Evolutionary conservation across 139 green algal genomes (phyloP), one percentile per base, ranked within the genome.

Genomic region (Limnomonas spitsbergensis): DNA sequence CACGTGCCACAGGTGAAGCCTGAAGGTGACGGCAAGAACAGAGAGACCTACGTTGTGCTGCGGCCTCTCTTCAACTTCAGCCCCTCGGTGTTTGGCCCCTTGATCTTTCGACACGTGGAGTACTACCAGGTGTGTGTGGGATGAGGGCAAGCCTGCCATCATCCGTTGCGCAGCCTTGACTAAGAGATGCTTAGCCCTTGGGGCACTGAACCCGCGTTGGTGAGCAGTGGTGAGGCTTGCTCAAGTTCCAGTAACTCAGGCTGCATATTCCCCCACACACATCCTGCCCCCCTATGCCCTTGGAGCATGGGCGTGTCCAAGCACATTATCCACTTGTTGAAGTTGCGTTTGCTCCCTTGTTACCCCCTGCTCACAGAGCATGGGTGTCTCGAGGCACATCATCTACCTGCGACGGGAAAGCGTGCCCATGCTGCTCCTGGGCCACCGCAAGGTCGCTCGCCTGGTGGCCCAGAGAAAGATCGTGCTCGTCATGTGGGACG

Each of bases 311-410:
- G n/a, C n/a, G n/a, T n/a, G n/a, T n/a, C n/a, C n/a, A n/a, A n/a
- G n/a, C n/a, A n/a, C n/a, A n/a, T n/a, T n/a, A n/a, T n/a, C n/a
- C n/a, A n/a, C n/a, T n/a, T n/a, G n/a, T n/a, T n/a, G n/a, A n/a
- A n/a, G n/a, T n/a, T n/a, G n/a, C n/a, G n/a, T n/a, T n/a, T n/a
- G n/a, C n/a, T n/a, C n/a, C n/a, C 42, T 9, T 54, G 42, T 9
- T 54, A 9, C 42, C 42, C 6, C 6, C 42, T 6, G 7, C 42
- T 54, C 42, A 54, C 38, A 77, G 70, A 38, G 27, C 37, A 38
- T 81, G 40, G 76, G 76, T 61, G 76, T 81, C 38, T 56, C 56
- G 9, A 81, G 75, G 76, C 66, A 81, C 39, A 76, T 81, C 76
- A 75, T 81, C 34, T 81, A 81, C 66, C 32, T 81, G 68, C 68